Conservation (phyloP, 441 rosid species). For the Euphorbia celastroides region DNA sequence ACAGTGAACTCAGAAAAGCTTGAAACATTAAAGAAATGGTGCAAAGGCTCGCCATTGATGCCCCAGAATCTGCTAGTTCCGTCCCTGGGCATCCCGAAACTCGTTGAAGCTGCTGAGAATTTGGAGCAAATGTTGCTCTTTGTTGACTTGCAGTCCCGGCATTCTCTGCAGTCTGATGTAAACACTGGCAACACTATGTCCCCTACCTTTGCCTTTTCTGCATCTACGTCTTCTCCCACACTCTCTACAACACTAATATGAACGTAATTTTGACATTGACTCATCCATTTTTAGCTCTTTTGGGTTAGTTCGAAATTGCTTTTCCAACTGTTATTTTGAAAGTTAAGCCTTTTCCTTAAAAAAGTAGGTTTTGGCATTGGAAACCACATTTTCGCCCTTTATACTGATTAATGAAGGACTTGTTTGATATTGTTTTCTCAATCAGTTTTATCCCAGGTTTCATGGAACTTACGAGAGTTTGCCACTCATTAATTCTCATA, state of each 20-base stretch:
- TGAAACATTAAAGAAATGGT: slow-evolving; percentile 52
- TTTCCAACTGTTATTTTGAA: too few species aligned
- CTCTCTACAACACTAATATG: slow-evolving; percentile 58
- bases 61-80: slow-evolving; percentile 49
- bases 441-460: too few species aligned
- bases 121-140: slow-evolving; percentile 45
- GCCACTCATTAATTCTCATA: too few species aligned
- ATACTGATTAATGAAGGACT: too few species aligned
- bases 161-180: slow-evolving; percentile 41
- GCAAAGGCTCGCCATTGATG: slow-evolving; percentile 40
- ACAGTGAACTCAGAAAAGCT: slow-evolving; percentile 67
- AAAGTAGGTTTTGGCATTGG: too few species aligned
- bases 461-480: too few species aligned
- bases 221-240: slow-evolving; percentile 42
- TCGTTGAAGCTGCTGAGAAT: not conserved
- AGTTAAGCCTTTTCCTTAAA: too few species aligned
- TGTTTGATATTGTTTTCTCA: too few species aligned
- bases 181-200: slow-evolving; percentile 59
- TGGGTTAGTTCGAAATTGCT: too few species aligned
- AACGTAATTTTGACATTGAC: not conserved
- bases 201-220: slow-evolving; percentile 46
- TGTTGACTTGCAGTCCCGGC: slow-evolving; percentile 45
- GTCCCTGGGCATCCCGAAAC: slow-evolving; percentile 38
- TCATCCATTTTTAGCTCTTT: too few species aligned
- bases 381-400: too few species aligned